Conservation (phyloP, 1,139 yeast species). For the Taphrina wiesneri region DNA sequence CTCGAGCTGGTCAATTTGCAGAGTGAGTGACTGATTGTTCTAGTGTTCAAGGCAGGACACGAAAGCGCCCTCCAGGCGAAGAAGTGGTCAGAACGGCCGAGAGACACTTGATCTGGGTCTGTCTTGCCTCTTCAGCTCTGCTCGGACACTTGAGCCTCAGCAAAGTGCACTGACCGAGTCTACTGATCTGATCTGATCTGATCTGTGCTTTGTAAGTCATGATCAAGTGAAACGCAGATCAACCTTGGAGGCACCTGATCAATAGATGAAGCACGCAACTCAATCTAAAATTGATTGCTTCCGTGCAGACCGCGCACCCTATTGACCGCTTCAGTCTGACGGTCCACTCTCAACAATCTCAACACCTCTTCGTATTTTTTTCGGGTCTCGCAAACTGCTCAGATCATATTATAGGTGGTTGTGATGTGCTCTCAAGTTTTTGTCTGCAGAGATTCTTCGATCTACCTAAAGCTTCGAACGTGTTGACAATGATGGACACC, state of each 20-base stretch:
- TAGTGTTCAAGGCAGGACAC: constrained; percentile 59
- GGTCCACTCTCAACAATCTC: too few species aligned
- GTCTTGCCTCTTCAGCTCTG: background rate
- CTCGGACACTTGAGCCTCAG: too few species aligned
- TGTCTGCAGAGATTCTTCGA: too few species aligned
- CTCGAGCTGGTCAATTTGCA: too few species aligned
- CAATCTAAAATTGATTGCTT: background rate
- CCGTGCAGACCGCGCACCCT: background rate
- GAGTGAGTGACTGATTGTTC: background rate
- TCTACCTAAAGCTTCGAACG: too few species aligned
- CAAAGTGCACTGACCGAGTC: too few species aligned
- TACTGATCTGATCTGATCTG: too few species aligned
- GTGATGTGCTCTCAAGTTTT: background rate
- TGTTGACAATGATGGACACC: background rate
- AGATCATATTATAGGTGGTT: background rate
- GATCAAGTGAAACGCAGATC: too few species aligned
- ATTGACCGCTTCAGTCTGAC: too few species aligned
- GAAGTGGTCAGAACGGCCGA: constrained; percentile 52
- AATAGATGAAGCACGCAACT: background rate
- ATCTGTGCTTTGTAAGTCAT: too few species aligned
- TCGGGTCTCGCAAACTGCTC: background rate
- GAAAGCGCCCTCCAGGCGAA: constrained; percentile 64
- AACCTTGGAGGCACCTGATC: background rate
- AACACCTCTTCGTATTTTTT: too few species aligned
- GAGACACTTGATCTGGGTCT: background rate